phyloP scores from a whole-genome alignment of 192 early-diverging fungal species.

The Podila horticola region DNA sequence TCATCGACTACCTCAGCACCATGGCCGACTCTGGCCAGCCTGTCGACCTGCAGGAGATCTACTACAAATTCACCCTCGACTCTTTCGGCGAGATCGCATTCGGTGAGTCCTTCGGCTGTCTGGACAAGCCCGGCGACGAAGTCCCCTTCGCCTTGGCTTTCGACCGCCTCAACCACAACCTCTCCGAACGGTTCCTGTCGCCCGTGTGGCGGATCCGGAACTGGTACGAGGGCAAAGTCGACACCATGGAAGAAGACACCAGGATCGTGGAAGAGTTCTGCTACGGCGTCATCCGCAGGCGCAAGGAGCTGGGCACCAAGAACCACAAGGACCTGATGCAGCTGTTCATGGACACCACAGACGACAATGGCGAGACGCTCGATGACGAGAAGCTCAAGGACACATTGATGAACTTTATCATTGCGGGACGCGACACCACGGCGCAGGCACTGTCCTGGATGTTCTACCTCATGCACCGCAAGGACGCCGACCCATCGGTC shows the following conservation, averaged over 20 bases:
- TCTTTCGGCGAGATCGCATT: constrained; percentile 52
- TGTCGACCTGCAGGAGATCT: constrained; percentile 58
- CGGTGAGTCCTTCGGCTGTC: constrained; percentile 44
- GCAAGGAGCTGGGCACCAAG: constrained; percentile 14
- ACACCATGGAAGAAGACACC: constrained; percentile 17
- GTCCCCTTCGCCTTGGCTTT: constrained; percentile 64
- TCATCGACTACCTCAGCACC: constrained; percentile 28
- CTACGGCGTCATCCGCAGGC: constrained; percentile 44
- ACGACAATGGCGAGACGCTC: constrained; percentile 53
- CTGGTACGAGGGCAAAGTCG: constrained; percentile 10
- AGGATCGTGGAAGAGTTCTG: constrained; percentile 45
- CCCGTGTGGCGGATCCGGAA: constrained; percentile 30
- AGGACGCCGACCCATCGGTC: constrained; percentile 44
- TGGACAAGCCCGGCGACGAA: constrained; percentile 30
- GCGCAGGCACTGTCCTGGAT: constrained; percentile 67
- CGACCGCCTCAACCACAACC: constrained; percentile 58
- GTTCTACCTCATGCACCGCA: constrained; percentile 51
- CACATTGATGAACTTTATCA: constrained; percentile 59
- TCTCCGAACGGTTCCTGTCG: constrained; percentile 33
- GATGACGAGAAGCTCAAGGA: constrained; percentile 57
- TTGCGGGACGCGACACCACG: constrained; percentile 66
- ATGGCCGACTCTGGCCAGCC: constrained; percentile 32
- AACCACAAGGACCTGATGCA: constrained; percentile 52
- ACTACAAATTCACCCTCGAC: constrained; percentile 57
- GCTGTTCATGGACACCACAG: constrained; percentile 56